These are phyloP conservation scores for Fusarium longipes DNA, from an alignment of 2,329 filamentous ascomycete genomes.

Conservation along the genomic window DNA sequence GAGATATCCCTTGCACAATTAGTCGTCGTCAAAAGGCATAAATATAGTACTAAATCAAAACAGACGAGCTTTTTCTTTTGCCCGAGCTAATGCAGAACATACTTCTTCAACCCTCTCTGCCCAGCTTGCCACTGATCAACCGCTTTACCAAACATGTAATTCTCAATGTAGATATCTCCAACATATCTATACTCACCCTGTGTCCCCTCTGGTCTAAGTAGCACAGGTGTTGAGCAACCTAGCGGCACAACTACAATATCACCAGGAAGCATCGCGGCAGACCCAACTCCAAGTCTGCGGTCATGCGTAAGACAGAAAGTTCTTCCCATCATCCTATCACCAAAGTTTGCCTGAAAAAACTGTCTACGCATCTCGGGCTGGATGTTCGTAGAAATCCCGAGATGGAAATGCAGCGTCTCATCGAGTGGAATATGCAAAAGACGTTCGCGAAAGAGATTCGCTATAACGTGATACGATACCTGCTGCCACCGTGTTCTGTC, in stretches of 20 bases:
- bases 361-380: slow-evolving; percentile 3
- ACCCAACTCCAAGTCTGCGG: slow-evolving; percentile 8
- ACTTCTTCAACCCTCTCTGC: slow-evolving; percentile 6
- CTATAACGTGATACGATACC: slow-evolving; percentile 11
- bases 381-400: not conserved
- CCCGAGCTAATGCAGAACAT: slow-evolving; percentile 8
- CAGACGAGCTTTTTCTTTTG: not conserved
- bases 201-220: slow-evolving; percentile 16
- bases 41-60: not conserved
- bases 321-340: slow-evolving; percentile 22
- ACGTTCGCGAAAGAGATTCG: slow-evolving; percentile 18
- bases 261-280: slow-evolving; percentile 25
- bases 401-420: not conserved
- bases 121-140: slow-evolving; percentile 19
- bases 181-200: slow-evolving; percentile 19
- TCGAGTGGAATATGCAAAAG: slow-evolving; percentile 13
- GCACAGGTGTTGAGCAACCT: slow-evolving; percentile 25
- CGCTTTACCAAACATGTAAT: slow-evolving; percentile 25
- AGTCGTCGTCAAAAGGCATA: slow-evolving; percentile 6
- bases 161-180: slow-evolving; percentile 26
- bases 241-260: slow-evolving; percentile 23
- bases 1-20: slow-evolving; percentile 32
- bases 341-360: slow-evolving; percentile 17
- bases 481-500: slow-evolving; percentile 10
- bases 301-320: slow-evolving; percentile 24